These are phyloP conservation scores for Saururus chinensis DNA, from an alignment of 164 flowering plant genomes.

Conservation along the genomic window DNA sequence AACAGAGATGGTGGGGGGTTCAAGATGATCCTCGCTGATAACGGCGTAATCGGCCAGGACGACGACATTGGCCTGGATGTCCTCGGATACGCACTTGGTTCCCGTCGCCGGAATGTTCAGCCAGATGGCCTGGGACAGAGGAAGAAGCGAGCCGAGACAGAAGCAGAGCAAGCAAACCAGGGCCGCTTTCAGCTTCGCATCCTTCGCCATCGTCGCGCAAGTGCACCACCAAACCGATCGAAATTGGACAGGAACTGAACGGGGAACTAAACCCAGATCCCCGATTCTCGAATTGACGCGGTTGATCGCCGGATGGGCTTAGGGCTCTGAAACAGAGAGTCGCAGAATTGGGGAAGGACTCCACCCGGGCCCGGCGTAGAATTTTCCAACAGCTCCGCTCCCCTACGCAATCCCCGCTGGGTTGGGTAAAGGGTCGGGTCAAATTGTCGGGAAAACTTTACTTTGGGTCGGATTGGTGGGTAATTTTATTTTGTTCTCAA, in stretches of 20 bases:
- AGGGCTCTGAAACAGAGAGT: no score
- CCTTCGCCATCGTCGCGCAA: neutral
- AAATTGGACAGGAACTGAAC: no score
- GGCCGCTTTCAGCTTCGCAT: neutral
- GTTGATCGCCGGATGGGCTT: no score
- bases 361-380: no score
- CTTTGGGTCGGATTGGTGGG: no score
- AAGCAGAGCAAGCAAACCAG: neutral
- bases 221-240: no score
- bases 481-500: no score
- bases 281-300: neutral
- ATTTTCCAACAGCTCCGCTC: no score
- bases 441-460: no score
- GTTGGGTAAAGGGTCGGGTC: no score
- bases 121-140: conserved; percentile 21
- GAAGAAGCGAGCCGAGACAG: conserved; percentile 1
- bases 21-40: conserved; percentile 17
- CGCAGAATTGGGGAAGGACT: no score
- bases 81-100: conserved; percentile 41
- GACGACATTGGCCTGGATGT: conserved; percentile 32
- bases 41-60: conserved; percentile 33
- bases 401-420: no score
- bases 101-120: conserved; percentile 31
- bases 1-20: conserved; percentile 17
- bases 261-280: neutral